A percentile compares a stretch with the other conserved stretches of the same genome.
Evolutionary conservation across 352 stramenopile species (phyloP).

Genomic region (Pythium dissotocum): DNA sequence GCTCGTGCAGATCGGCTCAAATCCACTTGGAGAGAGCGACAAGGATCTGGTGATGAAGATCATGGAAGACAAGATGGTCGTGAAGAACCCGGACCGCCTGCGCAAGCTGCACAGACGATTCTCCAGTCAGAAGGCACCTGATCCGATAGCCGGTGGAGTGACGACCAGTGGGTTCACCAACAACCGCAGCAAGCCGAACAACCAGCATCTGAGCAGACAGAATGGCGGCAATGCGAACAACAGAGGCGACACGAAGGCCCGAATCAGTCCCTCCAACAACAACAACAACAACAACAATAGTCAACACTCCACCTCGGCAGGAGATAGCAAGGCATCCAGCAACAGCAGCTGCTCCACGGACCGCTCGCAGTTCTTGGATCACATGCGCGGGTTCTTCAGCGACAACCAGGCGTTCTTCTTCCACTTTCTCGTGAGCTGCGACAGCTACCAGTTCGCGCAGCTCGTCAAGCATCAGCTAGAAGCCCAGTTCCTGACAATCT

Average conservation of each 20-base stretch:
- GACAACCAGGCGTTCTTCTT: slow-evolving; percentile 81
- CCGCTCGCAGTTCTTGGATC: slow-evolving; percentile 20
- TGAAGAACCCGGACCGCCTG: slow-evolving; percentile 64
- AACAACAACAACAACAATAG: background rate
- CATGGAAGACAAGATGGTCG: slow-evolving; percentile 64
- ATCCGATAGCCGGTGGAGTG: background rate
- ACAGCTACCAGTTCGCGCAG: slow-evolving; percentile 64
- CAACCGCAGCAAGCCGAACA: slow-evolving; percentile 4
- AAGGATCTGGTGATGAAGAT: slow-evolving; percentile 73
- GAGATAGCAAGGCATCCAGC: background rate
- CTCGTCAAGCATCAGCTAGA: slow-evolving; percentile 62
- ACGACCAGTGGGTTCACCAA: slow-evolving; percentile 9
- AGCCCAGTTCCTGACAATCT: slow-evolving; percentile 45
- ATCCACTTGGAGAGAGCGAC: slow-evolving; percentile 70
- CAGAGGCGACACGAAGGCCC: background rate
- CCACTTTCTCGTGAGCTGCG: slow-evolving; percentile 63
- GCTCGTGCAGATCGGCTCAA: slow-evolving; percentile 64
- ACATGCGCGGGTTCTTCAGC: slow-evolving; percentile 45
- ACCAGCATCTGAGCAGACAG: background rate
- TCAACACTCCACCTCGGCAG: background rate
- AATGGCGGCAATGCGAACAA: background rate
- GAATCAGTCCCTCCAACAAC: background rate
- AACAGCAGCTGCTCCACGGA: background rate
- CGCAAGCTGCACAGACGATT: slow-evolving; percentile 74
- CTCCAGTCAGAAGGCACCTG: slow-evolving; percentile 37